These are phyloP conservation scores for Penicillium silybi DNA, from an alignment of 495 filamentous ascomycete genomes.

Conservation along the genomic window DNA sequence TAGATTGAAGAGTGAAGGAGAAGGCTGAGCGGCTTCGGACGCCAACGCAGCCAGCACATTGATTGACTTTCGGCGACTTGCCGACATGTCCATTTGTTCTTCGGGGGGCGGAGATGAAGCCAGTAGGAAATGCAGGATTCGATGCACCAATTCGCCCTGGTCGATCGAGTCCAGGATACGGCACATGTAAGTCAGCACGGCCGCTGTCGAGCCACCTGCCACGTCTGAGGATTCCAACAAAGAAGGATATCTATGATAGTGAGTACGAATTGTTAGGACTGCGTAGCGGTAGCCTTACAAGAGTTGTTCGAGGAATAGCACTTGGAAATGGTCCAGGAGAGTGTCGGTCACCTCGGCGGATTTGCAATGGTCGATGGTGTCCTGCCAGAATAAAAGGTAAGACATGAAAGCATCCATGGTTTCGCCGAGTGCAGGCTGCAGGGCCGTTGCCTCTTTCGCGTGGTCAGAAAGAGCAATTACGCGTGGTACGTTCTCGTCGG, in stretches of 20 bases:
- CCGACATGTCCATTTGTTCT: conserved; percentile 54
- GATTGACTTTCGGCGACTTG: conserved; percentile 78
- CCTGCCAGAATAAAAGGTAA: conserved; percentile 95
- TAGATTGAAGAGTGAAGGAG: conserved; percentile 86
- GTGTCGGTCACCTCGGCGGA: conserved; percentile 89
- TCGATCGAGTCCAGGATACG: conserved; percentile 87
- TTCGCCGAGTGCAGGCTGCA: conserved; percentile 57
- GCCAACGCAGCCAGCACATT: conserved; percentile 76
- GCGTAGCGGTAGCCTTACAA: conserved; percentile 51
- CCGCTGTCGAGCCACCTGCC: conserved; percentile 93
- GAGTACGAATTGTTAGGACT: not conserved
- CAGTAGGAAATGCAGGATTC: conserved; percentile 90
- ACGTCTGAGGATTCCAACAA: conserved; percentile 93
- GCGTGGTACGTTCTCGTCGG: conserved; percentile 66
- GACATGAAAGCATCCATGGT: conserved; percentile 92
- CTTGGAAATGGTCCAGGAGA: conserved; percentile 92
- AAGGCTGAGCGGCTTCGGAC: conserved; percentile 60
- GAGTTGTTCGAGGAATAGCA: conserved; percentile 92
- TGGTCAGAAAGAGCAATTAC: conserved; percentile 87
- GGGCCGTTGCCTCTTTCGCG: conserved; percentile 33
- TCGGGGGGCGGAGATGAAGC: conserved; percentile 57
- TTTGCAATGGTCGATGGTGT: conserved; percentile 91
- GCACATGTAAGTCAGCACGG: conserved; percentile 88
- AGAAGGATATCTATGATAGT: conserved; percentile 73
- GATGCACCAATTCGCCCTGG: conserved; percentile 85